phyloP scores from a whole-genome alignment of 2,329 filamentous ascomycete genomes.

The Aspergillus piperis region DNA sequence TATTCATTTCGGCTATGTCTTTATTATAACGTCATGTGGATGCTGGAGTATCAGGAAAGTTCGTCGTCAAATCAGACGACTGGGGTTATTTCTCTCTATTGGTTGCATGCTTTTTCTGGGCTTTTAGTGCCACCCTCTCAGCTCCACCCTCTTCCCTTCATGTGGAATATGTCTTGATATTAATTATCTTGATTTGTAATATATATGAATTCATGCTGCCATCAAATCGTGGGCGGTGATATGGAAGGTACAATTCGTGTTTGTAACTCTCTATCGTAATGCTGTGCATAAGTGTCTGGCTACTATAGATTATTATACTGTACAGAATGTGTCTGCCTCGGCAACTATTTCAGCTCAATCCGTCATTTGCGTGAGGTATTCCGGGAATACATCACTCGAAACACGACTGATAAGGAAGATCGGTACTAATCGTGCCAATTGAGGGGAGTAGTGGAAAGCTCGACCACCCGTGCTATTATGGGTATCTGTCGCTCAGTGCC shows the following conservation, averaged over 20 bases:
- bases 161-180: not conserved
- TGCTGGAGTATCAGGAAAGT: not conserved
- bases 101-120: not conserved
- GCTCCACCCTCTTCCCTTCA: not conserved
- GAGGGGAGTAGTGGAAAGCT: not conserved
- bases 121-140: not conserved
- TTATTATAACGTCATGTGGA: not conserved
- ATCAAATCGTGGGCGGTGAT: not conserved
- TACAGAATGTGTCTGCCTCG: not conserved
- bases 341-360: not conserved
- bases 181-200: not conserved
- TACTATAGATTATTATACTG: not conserved
- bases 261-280: not conserved
- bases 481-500: not conserved
- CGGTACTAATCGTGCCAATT: not conserved
- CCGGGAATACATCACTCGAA: not conserved
- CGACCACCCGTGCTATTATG: not conserved
- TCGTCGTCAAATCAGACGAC: not conserved
- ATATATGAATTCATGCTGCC: not conserved
- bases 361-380: not conserved
- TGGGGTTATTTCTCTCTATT: not conserved
- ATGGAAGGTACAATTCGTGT: not conserved
- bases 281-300: not conserved
- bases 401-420: not conserved
- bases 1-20: not conserved